A percentile compares a stretch with the other conserved stretches of the same genome.
These are phyloP conservation scores for Ophiosphaerella herpotricha DNA, from an alignment of 2,329 filamentous ascomycete genomes.

Conservation along the genomic window DNA sequence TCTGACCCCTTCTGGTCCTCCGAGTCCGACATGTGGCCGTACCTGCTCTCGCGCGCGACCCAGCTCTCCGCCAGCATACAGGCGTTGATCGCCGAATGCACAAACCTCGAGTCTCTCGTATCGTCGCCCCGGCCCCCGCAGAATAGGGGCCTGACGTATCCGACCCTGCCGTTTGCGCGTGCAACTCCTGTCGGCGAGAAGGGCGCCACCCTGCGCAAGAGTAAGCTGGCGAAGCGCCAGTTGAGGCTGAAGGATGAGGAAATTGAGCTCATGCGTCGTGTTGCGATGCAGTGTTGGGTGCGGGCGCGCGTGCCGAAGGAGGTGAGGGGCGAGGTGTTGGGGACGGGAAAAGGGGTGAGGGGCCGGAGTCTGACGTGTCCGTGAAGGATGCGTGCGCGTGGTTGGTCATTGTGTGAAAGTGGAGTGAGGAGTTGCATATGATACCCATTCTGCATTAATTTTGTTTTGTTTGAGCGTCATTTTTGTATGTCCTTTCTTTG, in stretches of 20 bases:
- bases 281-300: conserved; percentile 51
- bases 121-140: conserved; percentile 28
- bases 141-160: conserved; percentile 27
- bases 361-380: conserved; percentile 40
- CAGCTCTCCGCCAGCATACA: conserved; percentile 51
- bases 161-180: conserved; percentile 11
- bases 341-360: conserved; percentile 21
- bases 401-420: not conserved
- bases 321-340: conserved; percentile 29
- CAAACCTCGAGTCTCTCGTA: conserved; percentile 49
- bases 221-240: conserved; percentile 53
- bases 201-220: conserved; percentile 41
- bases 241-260: conserved; percentile 51
- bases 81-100: conserved; percentile 52
- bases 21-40: conserved; percentile 49
- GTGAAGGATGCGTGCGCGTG: conserved; percentile 9
- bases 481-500: too few species aligned
- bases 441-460: not conserved
- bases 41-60: conserved; percentile 50
- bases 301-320: conserved; percentile 33
- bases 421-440: conserved; percentile 1
- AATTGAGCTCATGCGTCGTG: conserved; percentile 48
- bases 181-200: conserved; percentile 19
- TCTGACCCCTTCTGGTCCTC: conserved; percentile 50
- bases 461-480: not conserved